Evolutionary conservation across 2,329 filamentous ascomycete genomes (phyloP).

Genomic region (Colletotrichum chrysophilum): DNA sequence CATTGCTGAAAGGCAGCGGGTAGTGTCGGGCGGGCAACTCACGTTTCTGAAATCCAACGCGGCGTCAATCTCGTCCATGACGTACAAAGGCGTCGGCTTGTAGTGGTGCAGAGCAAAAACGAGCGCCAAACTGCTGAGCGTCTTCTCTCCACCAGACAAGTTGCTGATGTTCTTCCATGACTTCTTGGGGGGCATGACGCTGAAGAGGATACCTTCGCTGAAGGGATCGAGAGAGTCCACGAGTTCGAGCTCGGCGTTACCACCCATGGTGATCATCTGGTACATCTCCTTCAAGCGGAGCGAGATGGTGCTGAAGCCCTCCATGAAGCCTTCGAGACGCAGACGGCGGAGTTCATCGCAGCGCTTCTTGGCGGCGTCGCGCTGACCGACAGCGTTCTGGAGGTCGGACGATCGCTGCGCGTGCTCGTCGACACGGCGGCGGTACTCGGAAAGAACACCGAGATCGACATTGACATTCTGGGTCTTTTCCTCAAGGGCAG

Average conservation of each 20-base stretch:
- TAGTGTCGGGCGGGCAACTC: constrained; percentile 46
- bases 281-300: constrained; percentile 99
- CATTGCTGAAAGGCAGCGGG: not conserved
- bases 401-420: constrained; percentile 83
- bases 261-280: constrained; percentile 99
- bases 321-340: constrained; percentile 96
- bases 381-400: constrained; percentile 74
- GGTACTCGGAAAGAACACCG: constrained; percentile 86
- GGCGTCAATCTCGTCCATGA: constrained; percentile 99
- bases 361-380: constrained; percentile 88
- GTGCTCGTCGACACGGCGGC: constrained; percentile 83
- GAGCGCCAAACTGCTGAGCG: constrained; percentile 86
- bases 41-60: constrained; percentile 98
- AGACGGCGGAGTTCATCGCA: constrained; percentile 91
- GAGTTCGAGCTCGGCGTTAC: constrained; percentile 95
- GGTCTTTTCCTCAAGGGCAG: constrained; percentile 70
- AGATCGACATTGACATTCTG: constrained; percentile 89
- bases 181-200: constrained; percentile 99
- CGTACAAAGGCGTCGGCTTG: constrained; percentile 95
- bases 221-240: constrained; percentile 97
- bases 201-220: constrained; percentile 95
- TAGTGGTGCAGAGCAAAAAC: constrained; percentile 99
- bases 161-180: constrained; percentile 99
- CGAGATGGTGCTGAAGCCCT: constrained; percentile 93
- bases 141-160: constrained; percentile 96